Percentiles rank a stretch among this genome's conserved stretches.
These are phyloP conservation scores for Ophidiomyces ophidiicola DNA, from an alignment of 2,329 filamentous ascomycete genomes.

Conservation along the genomic window DNA sequence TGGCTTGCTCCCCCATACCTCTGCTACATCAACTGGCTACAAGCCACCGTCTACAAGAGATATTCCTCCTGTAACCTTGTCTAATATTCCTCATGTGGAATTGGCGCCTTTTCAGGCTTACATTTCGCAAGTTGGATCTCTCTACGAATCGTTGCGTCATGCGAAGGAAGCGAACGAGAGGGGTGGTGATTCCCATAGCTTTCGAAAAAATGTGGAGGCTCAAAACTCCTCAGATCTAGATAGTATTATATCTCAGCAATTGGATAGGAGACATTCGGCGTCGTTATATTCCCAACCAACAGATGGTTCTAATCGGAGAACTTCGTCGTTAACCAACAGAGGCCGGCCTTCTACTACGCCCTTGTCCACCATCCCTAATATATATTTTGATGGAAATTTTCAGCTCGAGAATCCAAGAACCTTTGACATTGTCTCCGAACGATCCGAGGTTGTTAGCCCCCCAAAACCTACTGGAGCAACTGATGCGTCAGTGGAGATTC, in stretches of 20 bases:
- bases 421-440: conserved; percentile 91
- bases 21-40: conserved; percentile 55
- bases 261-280: conserved; percentile 32
- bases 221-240: conserved; percentile 40
- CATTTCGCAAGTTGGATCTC: conserved; percentile 65
- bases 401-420: conserved; percentile 90
- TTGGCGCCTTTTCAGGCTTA: conserved; percentile 71
- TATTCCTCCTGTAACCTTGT: conserved; percentile 84
- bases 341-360: conserved; percentile 50
- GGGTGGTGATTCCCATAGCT: conserved; percentile 41
- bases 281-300: conserved; percentile 1
- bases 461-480: conserved; percentile 43
- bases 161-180: conserved; percentile 62
- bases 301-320: conserved; percentile 15
- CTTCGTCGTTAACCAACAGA: conserved; percentile 33
- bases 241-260: conserved; percentile 35
- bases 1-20: conserved; percentile 67
- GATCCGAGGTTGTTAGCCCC: conserved; percentile 83
- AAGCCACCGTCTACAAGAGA: conserved; percentile 75
- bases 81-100: conserved; percentile 75
- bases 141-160: conserved; percentile 81
- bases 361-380: conserved; percentile 75
- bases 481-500: conserved; percentile 40
- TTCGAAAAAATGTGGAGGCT: conserved; percentile 34
- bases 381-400: conserved; percentile 93